Evolutionary conservation across 2,329 filamentous ascomycete genomes (phyloP).

Genomic region (Boeremia exigua): DNA sequence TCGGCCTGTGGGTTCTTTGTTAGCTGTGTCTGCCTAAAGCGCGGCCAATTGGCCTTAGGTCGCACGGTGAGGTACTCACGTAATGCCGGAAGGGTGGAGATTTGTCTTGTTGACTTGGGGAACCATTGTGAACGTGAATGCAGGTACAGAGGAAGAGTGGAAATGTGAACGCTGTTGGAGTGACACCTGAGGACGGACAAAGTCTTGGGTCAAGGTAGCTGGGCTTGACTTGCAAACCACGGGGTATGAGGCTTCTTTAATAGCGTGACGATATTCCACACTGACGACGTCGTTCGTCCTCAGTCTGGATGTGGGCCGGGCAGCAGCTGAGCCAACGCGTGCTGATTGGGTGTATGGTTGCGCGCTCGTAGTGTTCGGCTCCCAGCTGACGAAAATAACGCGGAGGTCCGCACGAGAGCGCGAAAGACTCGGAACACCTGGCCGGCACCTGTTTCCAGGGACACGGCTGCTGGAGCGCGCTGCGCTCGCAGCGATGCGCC

Average conservation of each 20-base stretch:
- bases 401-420: constrained; percentile 28
- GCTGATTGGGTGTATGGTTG: constrained; percentile 34
- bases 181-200: constrained; percentile 62
- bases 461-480: constrained; percentile 13
- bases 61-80: constrained; percentile 65
- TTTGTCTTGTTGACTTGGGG: constrained; percentile 83
- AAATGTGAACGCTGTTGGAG: constrained; percentile 66
- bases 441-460: constrained; percentile 25
- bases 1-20: constrained; percentile 64
- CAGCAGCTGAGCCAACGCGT: constrained; percentile 23
- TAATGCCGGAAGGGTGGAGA: constrained; percentile 87
- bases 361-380: constrained; percentile 30
- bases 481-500: constrained; percentile 2
- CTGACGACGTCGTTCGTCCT: constrained; percentile 37
- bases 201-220: constrained; percentile 60
- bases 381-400: constrained; percentile 38
- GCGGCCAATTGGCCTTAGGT: neutral
- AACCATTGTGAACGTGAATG: constrained; percentile 47
- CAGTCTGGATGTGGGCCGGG: constrained; percentile 33
- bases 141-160: constrained; percentile 63
- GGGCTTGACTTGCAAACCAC: constrained; percentile 47
- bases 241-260: constrained; percentile 48
- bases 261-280: constrained; percentile 38
- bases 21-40: constrained; percentile 18
- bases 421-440: constrained; percentile 27